Conservation (phyloP, 1,284 basidiomycete species). For the Naganishia albida region DNA sequence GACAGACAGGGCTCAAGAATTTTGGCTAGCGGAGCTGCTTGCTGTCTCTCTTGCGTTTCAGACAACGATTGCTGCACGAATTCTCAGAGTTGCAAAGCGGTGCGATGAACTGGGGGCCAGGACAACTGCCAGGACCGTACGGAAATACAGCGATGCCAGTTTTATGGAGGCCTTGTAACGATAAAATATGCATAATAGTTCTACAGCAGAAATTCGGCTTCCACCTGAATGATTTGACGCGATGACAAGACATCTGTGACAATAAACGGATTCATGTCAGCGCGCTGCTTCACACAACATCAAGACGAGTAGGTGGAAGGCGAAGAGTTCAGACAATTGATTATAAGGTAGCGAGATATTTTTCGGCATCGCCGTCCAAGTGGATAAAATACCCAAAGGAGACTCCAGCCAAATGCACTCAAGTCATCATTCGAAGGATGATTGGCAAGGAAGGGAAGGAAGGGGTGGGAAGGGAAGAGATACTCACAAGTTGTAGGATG, state of each 20-base stretch:
- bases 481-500: conserved; percentile 18
- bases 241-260: not conserved
- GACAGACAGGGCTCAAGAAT: too few species aligned
- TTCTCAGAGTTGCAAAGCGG: too few species aligned
- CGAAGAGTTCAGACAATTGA: conserved; percentile 30
- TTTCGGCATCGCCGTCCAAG: conserved; percentile 34
- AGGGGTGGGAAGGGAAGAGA: conserved; percentile 3
- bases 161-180: too few species aligned
- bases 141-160: too few species aligned
- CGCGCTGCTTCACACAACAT: conserved; percentile 1
- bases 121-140: too few species aligned
- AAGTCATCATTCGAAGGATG: conserved; percentile 31
- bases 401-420: conserved; percentile 36
- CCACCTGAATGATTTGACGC: not conserved
- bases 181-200: too few species aligned
- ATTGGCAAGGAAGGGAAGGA: not conserved
- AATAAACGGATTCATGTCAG: conserved; percentile 6
- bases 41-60: too few species aligned
- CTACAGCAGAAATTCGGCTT: too few species aligned
- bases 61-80: too few species aligned
- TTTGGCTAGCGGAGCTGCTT: too few species aligned
- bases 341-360: conserved; percentile 34
- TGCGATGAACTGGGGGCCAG: too few species aligned
- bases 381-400: conserved; percentile 26
- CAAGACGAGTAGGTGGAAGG: conserved; percentile 4